These are phyloP conservation scores for Elasticomyces elasticus DNA, from an alignment of 495 filamentous ascomycete genomes.

Conservation along the genomic window DNA sequence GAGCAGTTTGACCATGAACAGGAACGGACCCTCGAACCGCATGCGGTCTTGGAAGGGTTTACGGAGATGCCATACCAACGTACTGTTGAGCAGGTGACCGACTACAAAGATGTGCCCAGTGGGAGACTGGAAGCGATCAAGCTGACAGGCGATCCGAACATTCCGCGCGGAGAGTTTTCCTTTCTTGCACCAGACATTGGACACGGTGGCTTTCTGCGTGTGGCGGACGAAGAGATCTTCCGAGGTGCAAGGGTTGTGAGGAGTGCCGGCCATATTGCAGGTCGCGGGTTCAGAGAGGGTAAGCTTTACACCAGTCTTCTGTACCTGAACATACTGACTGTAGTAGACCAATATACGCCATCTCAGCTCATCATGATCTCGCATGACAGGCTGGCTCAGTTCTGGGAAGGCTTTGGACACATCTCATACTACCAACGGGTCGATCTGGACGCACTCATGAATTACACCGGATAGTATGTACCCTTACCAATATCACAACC, in stretches of 20 bases:
- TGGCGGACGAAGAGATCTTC: slow-evolving; percentile 60
- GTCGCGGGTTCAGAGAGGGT: slow-evolving; percentile 59
- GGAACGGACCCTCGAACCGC: neutral
- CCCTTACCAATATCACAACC: neutral
- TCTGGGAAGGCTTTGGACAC: slow-evolving; percentile 70
- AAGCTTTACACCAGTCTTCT: slow-evolving; percentile 30
- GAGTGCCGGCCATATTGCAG: slow-evolving; percentile 68
- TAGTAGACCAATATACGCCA: slow-evolving; percentile 53
- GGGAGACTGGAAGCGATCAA: slow-evolving; percentile 74
- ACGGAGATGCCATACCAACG: neutral
- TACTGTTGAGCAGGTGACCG: neutral
- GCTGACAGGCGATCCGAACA: slow-evolving; percentile 79
- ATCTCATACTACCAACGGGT: slow-evolving; percentile 74
- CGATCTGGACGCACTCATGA: slow-evolving; percentile 50
- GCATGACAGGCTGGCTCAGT: slow-evolving; percentile 65
- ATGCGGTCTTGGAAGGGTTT: neutral
- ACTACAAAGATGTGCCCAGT: slow-evolving; percentile 33
- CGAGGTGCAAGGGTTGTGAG: slow-evolving; percentile 63
- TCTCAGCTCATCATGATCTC: slow-evolving; percentile 72
- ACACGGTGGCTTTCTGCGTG: slow-evolving; percentile 45
- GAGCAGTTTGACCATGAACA: too few relatives aligned
- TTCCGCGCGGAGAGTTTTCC: slow-evolving; percentile 74
- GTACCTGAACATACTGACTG: neutral
- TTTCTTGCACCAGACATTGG: slow-evolving; percentile 73
- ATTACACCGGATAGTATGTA: neutral